phyloP scores from a whole-genome alignment of 495 filamentous ascomycete genomes.

The Penicillium flavigenum region DNA sequence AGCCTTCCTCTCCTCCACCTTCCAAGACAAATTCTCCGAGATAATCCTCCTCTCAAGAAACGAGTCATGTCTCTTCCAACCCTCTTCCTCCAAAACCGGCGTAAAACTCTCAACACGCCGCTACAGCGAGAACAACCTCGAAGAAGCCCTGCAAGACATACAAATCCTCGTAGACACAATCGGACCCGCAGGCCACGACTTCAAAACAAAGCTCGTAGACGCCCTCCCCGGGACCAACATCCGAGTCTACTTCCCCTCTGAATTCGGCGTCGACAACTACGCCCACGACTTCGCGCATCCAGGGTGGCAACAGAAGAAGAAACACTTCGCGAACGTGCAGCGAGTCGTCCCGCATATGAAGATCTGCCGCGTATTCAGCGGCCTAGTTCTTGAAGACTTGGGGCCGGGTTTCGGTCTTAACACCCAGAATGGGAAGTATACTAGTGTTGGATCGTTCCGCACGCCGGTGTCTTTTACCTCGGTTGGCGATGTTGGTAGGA shows the following conservation, averaged over 20 bases:
- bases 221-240: constrained; percentile 20
- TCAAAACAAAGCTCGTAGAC: constrained; percentile 24
- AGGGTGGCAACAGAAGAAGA: constrained; percentile 32
- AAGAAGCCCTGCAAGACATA: constrained; percentile 20
- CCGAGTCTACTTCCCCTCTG: constrained; percentile 30
- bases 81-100: neutral
- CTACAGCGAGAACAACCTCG: constrained; percentile 23
- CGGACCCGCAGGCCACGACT: constrained; percentile 23
- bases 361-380: constrained; percentile 30
- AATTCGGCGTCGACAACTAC: constrained; percentile 33
- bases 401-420: constrained; percentile 34
- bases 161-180: constrained; percentile 29
- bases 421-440: constrained; percentile 24
- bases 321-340: constrained; percentile 18
- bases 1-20: constrained; percentile 24
- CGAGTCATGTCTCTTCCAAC: constrained; percentile 9
- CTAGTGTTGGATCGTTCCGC: constrained; percentile 19
- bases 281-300: constrained; percentile 29
- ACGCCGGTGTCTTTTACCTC: constrained; percentile 27
- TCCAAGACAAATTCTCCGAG: constrained; percentile 22
- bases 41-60: constrained; percentile 27
- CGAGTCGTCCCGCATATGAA: constrained; percentile 17
- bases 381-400: constrained; percentile 30
- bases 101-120: constrained; percentile 16
- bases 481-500: constrained; percentile 21